Conservation (phyloP, 352 stramenopile genomes). For the Globisporangium spinosum region DNA sequence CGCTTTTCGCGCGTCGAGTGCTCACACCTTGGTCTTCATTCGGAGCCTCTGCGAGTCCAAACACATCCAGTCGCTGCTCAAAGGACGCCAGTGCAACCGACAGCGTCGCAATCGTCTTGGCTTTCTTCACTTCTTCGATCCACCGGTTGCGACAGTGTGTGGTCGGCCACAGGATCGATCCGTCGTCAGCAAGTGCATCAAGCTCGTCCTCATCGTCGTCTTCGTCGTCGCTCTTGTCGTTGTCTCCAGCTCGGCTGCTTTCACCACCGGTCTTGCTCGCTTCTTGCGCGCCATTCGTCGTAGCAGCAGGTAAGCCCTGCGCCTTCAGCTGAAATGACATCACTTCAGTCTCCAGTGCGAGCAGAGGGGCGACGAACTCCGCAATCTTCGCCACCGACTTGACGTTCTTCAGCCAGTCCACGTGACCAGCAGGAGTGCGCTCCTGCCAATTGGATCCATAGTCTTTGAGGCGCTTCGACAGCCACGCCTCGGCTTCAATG, state of each 20-base stretch:
- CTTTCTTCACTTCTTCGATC: conserved; percentile 57
- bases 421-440: conserved; percentile 27
- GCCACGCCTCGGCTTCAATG: conserved; percentile 52
- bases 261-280: not conserved
- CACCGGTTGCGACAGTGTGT: conserved; percentile 67
- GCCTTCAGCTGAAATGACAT: conserved; percentile 44
- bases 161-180: conserved; percentile 64
- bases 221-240: conserved; percentile 69
- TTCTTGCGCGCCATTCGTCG: not conserved
- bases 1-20: conserved; percentile 55
- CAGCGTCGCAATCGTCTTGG: conserved; percentile 47
- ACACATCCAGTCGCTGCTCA: conserved; percentile 63
- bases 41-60: conserved; percentile 55
- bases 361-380: conserved; percentile 38
- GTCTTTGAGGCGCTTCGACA: conserved; percentile 58
- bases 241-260: conserved; percentile 14
- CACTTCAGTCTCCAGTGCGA: conserved; percentile 64
- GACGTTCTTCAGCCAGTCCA: conserved; percentile 49
- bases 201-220: conserved; percentile 78
- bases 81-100: conserved; percentile 58
- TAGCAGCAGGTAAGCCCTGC: conserved; percentile 14
- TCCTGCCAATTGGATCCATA: conserved; percentile 64
- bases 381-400: conserved; percentile 30
- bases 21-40: conserved; percentile 31
- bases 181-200: conserved; percentile 55